Base-by-base conservation (phyloP, 257 asterid species). In the Gentiana straminea region DNA sequence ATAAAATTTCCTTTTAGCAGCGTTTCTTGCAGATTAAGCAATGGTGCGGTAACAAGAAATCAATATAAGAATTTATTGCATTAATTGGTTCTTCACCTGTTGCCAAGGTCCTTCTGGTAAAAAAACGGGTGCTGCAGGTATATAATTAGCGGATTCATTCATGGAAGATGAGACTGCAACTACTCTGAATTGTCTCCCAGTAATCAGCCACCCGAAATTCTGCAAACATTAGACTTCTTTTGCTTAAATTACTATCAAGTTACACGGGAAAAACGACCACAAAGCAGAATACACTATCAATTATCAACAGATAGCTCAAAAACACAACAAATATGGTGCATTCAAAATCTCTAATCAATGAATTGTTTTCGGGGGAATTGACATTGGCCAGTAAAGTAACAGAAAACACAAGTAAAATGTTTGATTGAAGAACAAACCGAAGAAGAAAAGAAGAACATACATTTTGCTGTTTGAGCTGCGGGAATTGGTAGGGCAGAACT, bases 21-120 rank as follows among this genome's bases (percentile, higher is more conserved):
- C 24, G 24, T 24, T 24, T 24, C 24, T 24, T 24, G 24, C 24
- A 24, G 24, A 24, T 24, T 38, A 13, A 1, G 12, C 0, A 2
- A 52, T 4, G 35, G 56, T 7, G 48, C 53, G 13, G 33, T 11
- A 39, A 35, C 41, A 33, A 11, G 50, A 13, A 39, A 41, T 7
- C 46, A 10, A 7, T 5, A 33, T 41, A 49, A 56, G 4, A 36
- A 13, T 51, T n/a, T 11, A 49, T 51, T 35, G 6, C 32, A 13
- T 8, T 46, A 41, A 53, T 12, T 7, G 13, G 49, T 9, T 38
- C 44, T 60, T 46, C 62, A 84, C 98, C 92, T 81, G 88, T 61
- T 79, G 61, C 92, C 95, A 91, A 62, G 90, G 86, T 51, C 99
- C 97, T 75, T 88, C 78, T 0, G 95, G 99, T 68, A 88, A 68